phyloP scores from a whole-genome alignment of 306 rosid species.

The Quercus agrifolia region DNA sequence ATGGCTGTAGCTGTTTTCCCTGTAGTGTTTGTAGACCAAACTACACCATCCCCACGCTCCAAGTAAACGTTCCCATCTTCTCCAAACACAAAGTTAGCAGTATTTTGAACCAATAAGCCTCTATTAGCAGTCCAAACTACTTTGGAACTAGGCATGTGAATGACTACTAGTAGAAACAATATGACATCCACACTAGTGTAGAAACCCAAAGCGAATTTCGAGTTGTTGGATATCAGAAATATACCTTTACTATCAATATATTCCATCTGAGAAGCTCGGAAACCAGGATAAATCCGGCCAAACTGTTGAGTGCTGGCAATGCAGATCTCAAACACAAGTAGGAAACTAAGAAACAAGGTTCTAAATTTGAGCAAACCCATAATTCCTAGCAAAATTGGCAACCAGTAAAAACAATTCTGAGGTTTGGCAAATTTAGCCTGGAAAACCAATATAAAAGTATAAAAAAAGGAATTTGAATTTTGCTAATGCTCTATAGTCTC shows the following conservation, averaged over 20 bases:
- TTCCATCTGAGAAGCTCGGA: conserved; percentile 27
- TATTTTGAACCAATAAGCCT: conserved; percentile 3
- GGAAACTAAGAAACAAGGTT: conserved; percentile 4
- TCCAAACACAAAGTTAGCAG: conserved; percentile 19
- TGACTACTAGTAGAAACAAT: conserved; percentile 28
- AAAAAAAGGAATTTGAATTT: background rate
- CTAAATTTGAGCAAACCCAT: background rate
- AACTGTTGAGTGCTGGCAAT: conserved; percentile 16
- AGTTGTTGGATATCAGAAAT: conserved; percentile 31
- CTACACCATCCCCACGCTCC: background rate
- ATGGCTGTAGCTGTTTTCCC: conserved; percentile 24
- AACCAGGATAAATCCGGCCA: conserved; percentile 29
- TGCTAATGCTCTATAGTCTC: background rate
- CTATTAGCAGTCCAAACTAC: conserved; percentile 40
- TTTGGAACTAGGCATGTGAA: conserved; percentile 25
- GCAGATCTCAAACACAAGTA: conserved; percentile 11
- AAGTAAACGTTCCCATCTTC: conserved; percentile 27
- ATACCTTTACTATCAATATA: conserved; percentile 18
- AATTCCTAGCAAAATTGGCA: background rate
- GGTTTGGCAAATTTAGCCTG: background rate
- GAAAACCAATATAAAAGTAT: background rate
- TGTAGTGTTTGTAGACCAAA: conserved; percentile 32
- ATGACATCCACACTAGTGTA: conserved; percentile 13
- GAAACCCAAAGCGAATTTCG: conserved; percentile 31
- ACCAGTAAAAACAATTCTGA: background rate